Evolutionary conservation across 306 rosid genomes (phyloP).

Genomic region (Carpinus viminea): DNA sequence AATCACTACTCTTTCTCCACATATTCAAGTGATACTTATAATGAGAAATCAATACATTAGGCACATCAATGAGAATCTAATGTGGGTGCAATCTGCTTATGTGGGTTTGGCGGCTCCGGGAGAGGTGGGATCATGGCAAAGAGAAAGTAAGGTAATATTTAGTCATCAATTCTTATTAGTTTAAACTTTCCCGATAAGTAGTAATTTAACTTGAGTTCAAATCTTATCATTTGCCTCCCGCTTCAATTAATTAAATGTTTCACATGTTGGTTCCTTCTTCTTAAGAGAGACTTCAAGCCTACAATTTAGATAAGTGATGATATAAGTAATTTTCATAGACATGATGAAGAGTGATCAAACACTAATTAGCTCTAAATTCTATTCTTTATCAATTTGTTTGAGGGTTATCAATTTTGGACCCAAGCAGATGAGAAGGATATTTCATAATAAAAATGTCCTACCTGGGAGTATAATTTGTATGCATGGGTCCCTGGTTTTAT

Average conservation of each 20-base stretch:
- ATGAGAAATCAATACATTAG: conserved; percentile 8
- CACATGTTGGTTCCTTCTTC: too few species aligned
- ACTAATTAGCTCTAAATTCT: not conserved
- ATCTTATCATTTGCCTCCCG: too few species aligned
- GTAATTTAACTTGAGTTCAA: too few species aligned
- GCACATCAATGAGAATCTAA: not conserved
- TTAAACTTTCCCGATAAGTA: too few species aligned
- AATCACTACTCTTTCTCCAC: too few species aligned
- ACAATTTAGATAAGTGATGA: not conserved
- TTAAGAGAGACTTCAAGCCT: too few species aligned
- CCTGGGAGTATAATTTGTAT: conserved; percentile 65
- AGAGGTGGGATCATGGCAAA: conserved; percentile 44
- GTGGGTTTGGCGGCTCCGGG: conserved; percentile 46
- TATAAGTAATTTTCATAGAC: not conserved
- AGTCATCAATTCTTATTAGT: too few species aligned
- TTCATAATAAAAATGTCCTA: conserved; percentile 53
- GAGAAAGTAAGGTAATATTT: conserved; percentile 32
- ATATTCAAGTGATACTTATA: too few species aligned
- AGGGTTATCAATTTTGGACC: conserved; percentile 94
- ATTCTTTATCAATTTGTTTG: conserved; percentile 1
- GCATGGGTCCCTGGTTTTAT: conserved; percentile 81
- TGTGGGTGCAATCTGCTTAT: conserved; percentile 27
- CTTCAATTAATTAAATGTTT: too few species aligned
- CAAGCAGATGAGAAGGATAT: conserved; percentile 39
- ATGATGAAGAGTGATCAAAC: too few species aligned